These are phyloP conservation scores for Neltuma alba DNA, from an alignment of 306 rosid genomes.

Conservation along the genomic window DNA sequence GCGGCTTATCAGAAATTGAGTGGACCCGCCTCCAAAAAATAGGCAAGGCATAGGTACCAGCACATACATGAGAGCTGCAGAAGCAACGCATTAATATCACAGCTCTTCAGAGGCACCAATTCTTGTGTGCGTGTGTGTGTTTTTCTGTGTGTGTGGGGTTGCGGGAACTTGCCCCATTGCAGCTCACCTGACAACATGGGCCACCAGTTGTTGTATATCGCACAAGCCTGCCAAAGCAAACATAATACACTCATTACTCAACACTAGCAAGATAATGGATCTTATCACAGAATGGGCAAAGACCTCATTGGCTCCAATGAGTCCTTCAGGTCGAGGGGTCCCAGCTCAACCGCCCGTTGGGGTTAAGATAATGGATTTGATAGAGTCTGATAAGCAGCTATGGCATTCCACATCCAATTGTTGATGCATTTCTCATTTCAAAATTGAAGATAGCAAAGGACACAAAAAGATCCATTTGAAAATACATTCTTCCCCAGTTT, in stretches of 20 bases:
- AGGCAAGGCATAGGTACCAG: conserved; percentile 94
- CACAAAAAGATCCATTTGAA: not conserved
- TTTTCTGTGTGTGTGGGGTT: too few species aligned
- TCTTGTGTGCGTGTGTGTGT: too few species aligned
- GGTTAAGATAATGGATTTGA: not conserved
- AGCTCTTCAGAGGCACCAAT: not conserved
- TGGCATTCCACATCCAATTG: conserved; percentile 9
- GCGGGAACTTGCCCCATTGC: too few species aligned
- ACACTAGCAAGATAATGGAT: conserved; percentile 23
- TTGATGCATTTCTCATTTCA: conserved; percentile 18
- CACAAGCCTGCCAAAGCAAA: conserved; percentile 78
- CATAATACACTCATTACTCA: not conserved
- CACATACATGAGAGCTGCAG: conserved; percentile 95
- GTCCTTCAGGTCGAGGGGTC: not conserved
- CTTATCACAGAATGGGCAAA: not conserved
- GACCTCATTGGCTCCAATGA: not conserved
- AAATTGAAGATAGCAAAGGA: not conserved
- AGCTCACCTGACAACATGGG: conserved; percentile 90
- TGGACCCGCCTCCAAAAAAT: conserved; percentile 95
- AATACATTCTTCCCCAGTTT: not conserved
- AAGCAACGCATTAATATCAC: conserved; percentile 21
- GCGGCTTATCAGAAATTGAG: conserved; percentile 77
- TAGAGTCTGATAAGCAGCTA: conserved; percentile 7
- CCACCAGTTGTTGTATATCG: conserved; percentile 96
- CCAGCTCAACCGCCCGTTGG: not conserved